Evolutionary conservation across 1,284 basidiomycete genomes (phyloP), one percentile per base, ranked within the genome.

Genomic region (Gymnopus androsaceus): DNA sequence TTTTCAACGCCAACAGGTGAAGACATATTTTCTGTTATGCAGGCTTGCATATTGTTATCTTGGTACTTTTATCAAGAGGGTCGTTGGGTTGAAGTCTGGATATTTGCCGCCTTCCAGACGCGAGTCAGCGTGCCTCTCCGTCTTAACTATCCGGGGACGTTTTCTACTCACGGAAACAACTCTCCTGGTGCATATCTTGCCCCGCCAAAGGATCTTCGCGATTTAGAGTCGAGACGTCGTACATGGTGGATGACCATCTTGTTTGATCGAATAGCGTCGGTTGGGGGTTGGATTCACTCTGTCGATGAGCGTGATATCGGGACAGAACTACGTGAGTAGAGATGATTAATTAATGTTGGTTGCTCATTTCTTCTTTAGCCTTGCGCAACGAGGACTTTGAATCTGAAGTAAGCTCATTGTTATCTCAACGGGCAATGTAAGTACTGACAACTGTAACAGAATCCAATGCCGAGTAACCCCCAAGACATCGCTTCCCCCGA

Each of bases 1-100:
- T 14, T 3, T 23, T 42, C 5, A 9, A 14, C 9, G 4, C 12
- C 84, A n/a, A 87, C 80, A 44, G 92, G 91, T 30, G 82, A 86
- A 67, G 87, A 92, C 64, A 91, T 93, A 58, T 90, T 94, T 66
- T 81, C 83, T 19, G 88, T 92, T 14, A 82, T 92, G 76, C 91
- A 94, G 67, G 90, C 91, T 2, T 90, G 89, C 64, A 86, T 87
- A 59, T 75, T 94, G 25, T 79, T 94, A 27, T 90, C 87, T 1
- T 93, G 90, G 89, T 93, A 90, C 71, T 90, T 91, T 61, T 94
- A 93, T 67, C 87, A 90, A 58, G 88, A 92, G 68, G 92, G 90
- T 2, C 81, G 90, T 54, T 92, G 90, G 88, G 90, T 92, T 11
- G 91, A 94, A 70, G 87, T 94, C 4, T 94, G 91, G 91, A 88